Percentiles rank a stretch among this genome's conserved stretches.
Evolutionary conservation across 176 grass and related monocot genomes (phyloP).

Genomic region (Thinopyrum elongatum): DNA sequence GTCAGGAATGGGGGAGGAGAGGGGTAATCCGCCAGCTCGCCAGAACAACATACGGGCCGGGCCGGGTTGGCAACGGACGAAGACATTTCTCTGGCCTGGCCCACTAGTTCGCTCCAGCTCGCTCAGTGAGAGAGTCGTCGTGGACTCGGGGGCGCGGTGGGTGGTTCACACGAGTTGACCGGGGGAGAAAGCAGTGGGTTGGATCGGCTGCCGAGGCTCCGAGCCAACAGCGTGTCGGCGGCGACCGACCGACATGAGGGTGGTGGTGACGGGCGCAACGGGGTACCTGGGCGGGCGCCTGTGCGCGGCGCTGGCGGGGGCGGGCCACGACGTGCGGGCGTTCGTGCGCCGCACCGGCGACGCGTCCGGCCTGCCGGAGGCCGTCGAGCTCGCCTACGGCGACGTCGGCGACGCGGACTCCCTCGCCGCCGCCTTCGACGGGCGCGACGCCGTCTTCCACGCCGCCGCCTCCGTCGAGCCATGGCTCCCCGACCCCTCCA

Average conservation of each 20-base stretch:
- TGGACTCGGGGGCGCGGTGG: neutral
- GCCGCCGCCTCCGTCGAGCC: constrained; percentile 72
- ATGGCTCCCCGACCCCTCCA: constrained; percentile 84
- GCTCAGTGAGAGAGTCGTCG: neutral
- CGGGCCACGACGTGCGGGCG: constrained; percentile 64
- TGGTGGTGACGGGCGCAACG: constrained; percentile 78
- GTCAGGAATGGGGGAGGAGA: too few relatives aligned
- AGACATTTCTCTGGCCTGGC: too few relatives aligned
- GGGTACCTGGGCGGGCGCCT: constrained; percentile 74
- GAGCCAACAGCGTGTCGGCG: too few relatives aligned
- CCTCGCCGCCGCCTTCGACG: constrained; percentile 56
- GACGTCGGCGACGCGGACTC: constrained; percentile 76
- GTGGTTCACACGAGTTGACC: neutral
- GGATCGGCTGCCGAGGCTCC: neutral
- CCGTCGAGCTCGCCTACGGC: constrained; percentile 64
- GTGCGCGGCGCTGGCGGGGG: constrained; percentile 53
- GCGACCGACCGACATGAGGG: constrained; percentile 26
- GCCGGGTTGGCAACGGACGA: neutral
- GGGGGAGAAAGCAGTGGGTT: neutral
- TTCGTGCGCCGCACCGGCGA: constrained; percentile 72
- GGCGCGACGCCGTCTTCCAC: constrained; percentile 75
- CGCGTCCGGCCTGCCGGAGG: constrained; percentile 22
- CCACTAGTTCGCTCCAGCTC: too few relatives aligned
- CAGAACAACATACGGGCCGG: too few relatives aligned
- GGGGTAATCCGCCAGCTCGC: too few relatives aligned